Conservation (phyloP, 257 asterid species). For the Solanum sejunctum region DNA sequence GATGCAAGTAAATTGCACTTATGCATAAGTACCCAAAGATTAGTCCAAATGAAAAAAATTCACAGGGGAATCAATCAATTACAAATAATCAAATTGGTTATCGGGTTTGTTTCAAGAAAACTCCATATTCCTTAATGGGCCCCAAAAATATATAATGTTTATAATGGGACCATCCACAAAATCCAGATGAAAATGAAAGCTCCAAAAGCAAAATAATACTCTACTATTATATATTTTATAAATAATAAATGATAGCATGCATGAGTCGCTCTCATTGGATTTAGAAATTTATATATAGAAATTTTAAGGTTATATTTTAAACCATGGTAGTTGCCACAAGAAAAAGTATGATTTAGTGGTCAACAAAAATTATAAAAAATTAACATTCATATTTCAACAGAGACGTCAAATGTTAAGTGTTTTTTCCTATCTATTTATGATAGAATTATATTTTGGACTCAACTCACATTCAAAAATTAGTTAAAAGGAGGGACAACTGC, state of each 20-base stretch:
- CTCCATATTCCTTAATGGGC: neutral
- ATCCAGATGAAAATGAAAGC: neutral
- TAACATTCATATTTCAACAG: fast-evolving
- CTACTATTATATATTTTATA: neutral
- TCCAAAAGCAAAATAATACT: neutral
- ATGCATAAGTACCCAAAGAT: neutral
- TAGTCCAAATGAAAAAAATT: neutral
- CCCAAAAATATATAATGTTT: neutral
- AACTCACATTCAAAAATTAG: no score
- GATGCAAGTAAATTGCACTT: neutral
- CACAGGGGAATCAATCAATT: neutral
- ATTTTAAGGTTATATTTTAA: neutral
- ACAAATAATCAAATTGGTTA: neutral
- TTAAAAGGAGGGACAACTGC: no score
- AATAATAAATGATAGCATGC: neutral
- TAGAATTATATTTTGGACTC: no score
- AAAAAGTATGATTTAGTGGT: neutral
- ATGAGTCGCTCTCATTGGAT: neutral
- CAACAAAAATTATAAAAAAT: neutral
- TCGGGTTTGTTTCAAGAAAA: neutral
- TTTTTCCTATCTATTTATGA: neutral
- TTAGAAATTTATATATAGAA: neutral
- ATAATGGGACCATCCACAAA: neutral
- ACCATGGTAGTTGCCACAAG: fast-evolving
- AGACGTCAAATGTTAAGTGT: neutral